Conservation (phyloP, 1,284 basidiomycete genomes). For the Cryptococcus amylolentus region DNA sequence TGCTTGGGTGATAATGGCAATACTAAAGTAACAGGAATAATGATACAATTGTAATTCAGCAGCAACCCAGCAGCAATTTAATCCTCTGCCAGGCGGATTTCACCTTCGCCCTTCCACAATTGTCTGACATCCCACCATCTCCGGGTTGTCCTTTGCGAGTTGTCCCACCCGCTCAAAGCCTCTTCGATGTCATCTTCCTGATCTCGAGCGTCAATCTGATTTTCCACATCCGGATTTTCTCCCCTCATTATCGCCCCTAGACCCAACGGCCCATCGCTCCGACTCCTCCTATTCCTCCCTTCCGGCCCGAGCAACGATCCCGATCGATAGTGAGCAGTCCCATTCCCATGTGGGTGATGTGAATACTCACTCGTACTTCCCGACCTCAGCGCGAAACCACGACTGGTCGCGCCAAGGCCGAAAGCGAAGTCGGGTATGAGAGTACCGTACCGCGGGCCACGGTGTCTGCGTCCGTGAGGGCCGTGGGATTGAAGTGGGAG, state of each 20-base stretch:
- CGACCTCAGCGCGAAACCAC: constrained; percentile 46
- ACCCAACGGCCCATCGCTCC: constrained; percentile 25
- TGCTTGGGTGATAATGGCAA: not conserved
- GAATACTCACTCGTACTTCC: constrained; percentile 20
- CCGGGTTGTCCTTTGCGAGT: not conserved
- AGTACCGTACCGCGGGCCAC: constrained; percentile 41
- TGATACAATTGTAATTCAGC: not conserved
- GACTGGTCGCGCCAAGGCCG: constrained; percentile 49
- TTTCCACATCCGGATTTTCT: constrained; percentile 6
- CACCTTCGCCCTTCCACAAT: not conserved
- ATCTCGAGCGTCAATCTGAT: not conserved
- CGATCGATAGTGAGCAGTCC: too few relatives aligned
- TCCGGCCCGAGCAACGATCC: too few relatives aligned
- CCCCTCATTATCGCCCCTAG: constrained; percentile 26
- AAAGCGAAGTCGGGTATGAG: constrained; percentile 49
- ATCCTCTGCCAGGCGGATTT: not conserved
- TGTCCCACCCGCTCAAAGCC: constrained; percentile 11
- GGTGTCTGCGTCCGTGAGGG: constrained; percentile 4
- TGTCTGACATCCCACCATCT: constrained; percentile 5
- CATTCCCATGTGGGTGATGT: constrained; percentile 1
- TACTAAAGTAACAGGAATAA: not conserved
- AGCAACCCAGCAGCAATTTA: too few relatives aligned
- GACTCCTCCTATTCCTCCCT: constrained; percentile 13
- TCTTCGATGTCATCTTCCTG: constrained; percentile 1
- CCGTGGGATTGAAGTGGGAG: not conserved